Conservation (phyloP, 192 early-diverging fungal species). For the Coemansia sp. region DNA sequence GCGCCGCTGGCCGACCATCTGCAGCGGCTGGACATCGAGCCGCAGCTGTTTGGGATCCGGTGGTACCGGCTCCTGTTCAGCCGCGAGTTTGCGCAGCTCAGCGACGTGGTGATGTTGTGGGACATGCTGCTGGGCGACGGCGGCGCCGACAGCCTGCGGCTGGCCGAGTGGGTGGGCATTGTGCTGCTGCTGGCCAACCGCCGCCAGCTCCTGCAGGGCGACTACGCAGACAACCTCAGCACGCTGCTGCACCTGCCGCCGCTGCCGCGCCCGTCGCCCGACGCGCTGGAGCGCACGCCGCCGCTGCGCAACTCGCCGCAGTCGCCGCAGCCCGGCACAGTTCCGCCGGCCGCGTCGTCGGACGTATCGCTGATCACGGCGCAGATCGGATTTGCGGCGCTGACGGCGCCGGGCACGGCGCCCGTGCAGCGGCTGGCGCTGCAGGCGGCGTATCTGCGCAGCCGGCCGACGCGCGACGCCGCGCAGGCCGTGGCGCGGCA, state of each 20-base stretch:
- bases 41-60: conserved; percentile 90
- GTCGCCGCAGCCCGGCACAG: neutral
- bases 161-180: conserved; percentile 80
- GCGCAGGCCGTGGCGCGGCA: conserved; percentile 56
- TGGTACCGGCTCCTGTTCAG: conserved; percentile 93
- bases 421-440: conserved; percentile 53
- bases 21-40: conserved; percentile 73
- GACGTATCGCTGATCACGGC: conserved; percentile 1
- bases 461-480: conserved; percentile 51
- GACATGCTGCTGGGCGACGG: conserved; percentile 87
- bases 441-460: conserved; percentile 63
- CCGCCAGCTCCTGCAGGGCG: conserved; percentile 53
- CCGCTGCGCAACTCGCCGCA: conserved; percentile 23
- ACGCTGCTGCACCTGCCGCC: conserved; percentile 61
- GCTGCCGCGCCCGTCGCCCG: conserved; percentile 40
- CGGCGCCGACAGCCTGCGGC: conserved; percentile 55
- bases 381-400: conserved; percentile 6
- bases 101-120: conserved; percentile 75
- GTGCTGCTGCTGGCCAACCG: conserved; percentile 69
- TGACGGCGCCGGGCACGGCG: conserved; percentile 3
- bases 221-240: conserved; percentile 62
- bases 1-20: conserved; percentile 68
- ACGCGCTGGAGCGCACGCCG: conserved; percentile 31
- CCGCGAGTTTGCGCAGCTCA: conserved; percentile 70
- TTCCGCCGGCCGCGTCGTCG: neutral